Percentiles rank a stretch among this genome's conserved stretches.
Evolutionary conservation across 2,329 filamentous ascomycete genomes (phyloP).

Genomic region (Esteya vermicola): DNA sequence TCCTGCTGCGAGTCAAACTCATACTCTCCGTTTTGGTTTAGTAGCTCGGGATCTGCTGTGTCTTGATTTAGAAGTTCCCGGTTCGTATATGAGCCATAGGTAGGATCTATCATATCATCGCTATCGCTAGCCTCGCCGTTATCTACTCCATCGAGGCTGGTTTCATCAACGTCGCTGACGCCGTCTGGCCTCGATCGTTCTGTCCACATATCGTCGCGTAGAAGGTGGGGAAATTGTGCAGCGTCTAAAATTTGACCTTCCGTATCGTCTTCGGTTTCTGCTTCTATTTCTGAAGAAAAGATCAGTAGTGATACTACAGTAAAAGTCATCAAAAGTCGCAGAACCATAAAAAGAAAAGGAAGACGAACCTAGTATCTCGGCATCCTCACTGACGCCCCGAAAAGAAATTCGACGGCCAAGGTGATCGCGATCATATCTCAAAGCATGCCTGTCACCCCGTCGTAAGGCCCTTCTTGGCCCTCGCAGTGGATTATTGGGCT

Average conservation of each 20-base stretch:
- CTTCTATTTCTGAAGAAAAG: too few species aligned
- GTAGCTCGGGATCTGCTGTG: constrained; percentile 5
- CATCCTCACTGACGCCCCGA: neutral
- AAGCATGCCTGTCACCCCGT: constrained; percentile 3
- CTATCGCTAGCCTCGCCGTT: constrained; percentile 9
- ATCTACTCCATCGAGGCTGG: neutral
- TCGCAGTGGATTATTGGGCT: constrained; percentile 7
- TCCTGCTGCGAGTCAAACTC: constrained; percentile 5
- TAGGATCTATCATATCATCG: constrained; percentile 10
- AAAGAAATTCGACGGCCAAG: neutral
- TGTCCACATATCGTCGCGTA: neutral
- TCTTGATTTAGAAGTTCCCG: constrained; percentile 8
- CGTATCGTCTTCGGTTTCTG: too few species aligned
- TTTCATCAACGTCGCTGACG: neutral
- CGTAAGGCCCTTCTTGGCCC: constrained; percentile 6
- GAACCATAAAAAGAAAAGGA: too few species aligned
- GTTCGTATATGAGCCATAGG: too few species aligned
- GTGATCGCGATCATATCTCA: constrained; percentile 1
- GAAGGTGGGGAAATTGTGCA: neutral
- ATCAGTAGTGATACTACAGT: too few species aligned
- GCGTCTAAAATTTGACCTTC: too few species aligned
- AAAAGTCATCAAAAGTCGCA: too few species aligned
- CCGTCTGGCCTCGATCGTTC: neutral
- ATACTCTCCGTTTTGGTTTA: constrained; percentile 3
- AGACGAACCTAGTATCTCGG: neutral